phyloP scores from a whole-genome alignment of 768 basidiomycete species.

The Lactifluus volemus region DNA sequence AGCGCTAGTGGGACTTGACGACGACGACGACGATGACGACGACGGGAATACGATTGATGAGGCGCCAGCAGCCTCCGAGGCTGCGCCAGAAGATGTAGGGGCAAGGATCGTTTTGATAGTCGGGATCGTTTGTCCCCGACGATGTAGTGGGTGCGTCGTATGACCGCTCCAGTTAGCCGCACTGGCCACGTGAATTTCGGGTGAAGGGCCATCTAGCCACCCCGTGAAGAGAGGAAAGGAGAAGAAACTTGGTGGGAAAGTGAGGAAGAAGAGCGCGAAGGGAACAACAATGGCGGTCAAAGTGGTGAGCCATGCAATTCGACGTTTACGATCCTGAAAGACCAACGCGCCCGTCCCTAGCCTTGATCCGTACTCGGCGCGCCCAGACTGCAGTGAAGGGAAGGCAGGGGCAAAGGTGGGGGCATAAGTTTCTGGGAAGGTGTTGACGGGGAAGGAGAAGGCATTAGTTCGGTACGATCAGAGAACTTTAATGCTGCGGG shows the following conservation, averaged over 20 bases:
- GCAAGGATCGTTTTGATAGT: neutral
- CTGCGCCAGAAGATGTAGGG: too few species aligned
- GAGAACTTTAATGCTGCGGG: conserved; percentile 21
- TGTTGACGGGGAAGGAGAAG: neutral
- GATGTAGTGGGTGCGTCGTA: neutral
- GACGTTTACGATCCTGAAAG: conserved; percentile 29
- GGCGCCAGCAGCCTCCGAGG: neutral
- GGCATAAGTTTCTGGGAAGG: neutral
- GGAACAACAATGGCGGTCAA: conserved; percentile 53
- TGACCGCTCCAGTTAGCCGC: conserved; percentile 7
- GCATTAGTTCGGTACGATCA: neutral
- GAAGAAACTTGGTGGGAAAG: conserved; percentile 42
- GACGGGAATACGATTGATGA: conserved; percentile 11
- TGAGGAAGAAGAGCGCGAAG: conserved; percentile 44
- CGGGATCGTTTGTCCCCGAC: conserved; percentile 4
- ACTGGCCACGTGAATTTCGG: neutral
- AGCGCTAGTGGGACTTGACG: conserved; percentile 23
- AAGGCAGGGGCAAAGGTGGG: conserved; percentile 3
- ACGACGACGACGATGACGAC: too few species aligned
- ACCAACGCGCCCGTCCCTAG: neutral
- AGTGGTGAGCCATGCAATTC: conserved; percentile 35
- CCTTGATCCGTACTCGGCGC: neutral
- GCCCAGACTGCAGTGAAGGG: conserved; percentile 10
- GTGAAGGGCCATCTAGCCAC: conserved; percentile 26
- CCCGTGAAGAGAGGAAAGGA: conserved; percentile 42